phyloP scores from a whole-genome alignment of 306 rosid genomes.

The Mimosa bimucronata region DNA sequence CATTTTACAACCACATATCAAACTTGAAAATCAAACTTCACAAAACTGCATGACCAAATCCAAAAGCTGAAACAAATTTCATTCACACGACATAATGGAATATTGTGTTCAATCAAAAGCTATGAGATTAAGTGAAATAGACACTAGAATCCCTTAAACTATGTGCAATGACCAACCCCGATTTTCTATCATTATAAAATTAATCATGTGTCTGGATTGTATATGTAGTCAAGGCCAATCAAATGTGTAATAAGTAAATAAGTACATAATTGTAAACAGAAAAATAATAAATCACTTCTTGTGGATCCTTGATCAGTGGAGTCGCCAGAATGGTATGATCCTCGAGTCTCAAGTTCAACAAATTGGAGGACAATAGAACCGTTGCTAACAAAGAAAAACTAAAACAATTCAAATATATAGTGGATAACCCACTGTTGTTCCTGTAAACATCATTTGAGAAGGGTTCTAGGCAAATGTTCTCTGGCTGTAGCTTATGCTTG shows the following conservation, averaged over 20 bases:
- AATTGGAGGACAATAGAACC: conserved; percentile 26
- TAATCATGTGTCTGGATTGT: not conserved
- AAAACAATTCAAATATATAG: conserved; percentile 34
- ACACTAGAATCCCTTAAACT: not conserved
- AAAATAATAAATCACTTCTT: not conserved
- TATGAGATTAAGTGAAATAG: not conserved
- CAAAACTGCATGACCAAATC: no score
- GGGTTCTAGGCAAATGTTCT: conserved; percentile 66
- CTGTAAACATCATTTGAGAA: conserved; percentile 59
- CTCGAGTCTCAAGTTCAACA: conserved; percentile 7
- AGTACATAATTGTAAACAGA: not conserved
- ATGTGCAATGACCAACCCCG: not conserved
- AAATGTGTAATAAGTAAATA: not conserved
- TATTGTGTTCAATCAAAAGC: not conserved
- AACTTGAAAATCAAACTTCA: not conserved
- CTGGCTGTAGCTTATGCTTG: conserved; percentile 71
- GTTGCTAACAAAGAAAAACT: conserved; percentile 7
- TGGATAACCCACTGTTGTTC: conserved; percentile 31
- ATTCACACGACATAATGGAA: no score
- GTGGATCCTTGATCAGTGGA: not conserved
- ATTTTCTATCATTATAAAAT: not conserved
- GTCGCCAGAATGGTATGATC: conserved; percentile 17
- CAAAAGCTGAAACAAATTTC: no score
- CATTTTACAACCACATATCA: not conserved
- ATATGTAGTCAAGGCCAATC: not conserved